phyloP scores from a whole-genome alignment of 768 basidiomycete genomes.

The Podaxis sp. region DNA sequence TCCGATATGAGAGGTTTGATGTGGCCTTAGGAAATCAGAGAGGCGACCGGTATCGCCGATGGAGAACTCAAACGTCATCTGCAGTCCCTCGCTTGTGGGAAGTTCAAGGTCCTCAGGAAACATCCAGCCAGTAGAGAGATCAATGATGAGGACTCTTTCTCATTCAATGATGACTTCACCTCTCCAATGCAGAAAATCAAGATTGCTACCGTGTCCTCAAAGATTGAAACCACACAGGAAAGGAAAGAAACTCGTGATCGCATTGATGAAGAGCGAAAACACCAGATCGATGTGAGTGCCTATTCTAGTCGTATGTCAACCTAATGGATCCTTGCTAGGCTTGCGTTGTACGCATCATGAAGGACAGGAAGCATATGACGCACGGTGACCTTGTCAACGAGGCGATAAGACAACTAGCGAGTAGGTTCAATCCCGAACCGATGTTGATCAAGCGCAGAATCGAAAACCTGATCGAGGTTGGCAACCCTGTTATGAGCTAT shows the following conservation, averaged over 20 bases:
- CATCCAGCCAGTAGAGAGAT: constrained; percentile 87
- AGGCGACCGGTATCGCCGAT: constrained; percentile 70
- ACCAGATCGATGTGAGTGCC: constrained; percentile 79
- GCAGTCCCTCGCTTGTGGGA: constrained; percentile 94
- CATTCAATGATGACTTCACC: constrained; percentile 82
- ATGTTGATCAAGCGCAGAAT: constrained; percentile 88
- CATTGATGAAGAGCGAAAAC: constrained; percentile 87
- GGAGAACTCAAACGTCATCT: constrained; percentile 84
- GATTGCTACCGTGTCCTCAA: constrained; percentile 84
- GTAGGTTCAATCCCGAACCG: constrained; percentile 85
- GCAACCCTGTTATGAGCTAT: constrained; percentile 17
- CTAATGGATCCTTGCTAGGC: constrained; percentile 49
- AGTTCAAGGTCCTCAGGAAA: constrained; percentile 89
- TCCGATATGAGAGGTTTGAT: constrained; percentile 1
- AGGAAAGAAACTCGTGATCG: constrained; percentile 85
- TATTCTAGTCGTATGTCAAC: constrained; percentile 1
- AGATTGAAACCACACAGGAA: constrained; percentile 83
- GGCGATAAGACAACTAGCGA: constrained; percentile 80
- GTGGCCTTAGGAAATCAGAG: constrained; percentile 69
- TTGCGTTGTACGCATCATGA: constrained; percentile 97
- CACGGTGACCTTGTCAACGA: constrained; percentile 90
- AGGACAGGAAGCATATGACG: constrained; percentile 83
- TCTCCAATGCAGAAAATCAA: constrained; percentile 87
- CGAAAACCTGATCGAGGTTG: constrained; percentile 88
- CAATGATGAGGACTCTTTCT: constrained; percentile 70